These are phyloP conservation scores for Ilyonectria sp. DNA, from an alignment of 2,329 filamentous ascomycete genomes.

Conservation along the genomic window DNA sequence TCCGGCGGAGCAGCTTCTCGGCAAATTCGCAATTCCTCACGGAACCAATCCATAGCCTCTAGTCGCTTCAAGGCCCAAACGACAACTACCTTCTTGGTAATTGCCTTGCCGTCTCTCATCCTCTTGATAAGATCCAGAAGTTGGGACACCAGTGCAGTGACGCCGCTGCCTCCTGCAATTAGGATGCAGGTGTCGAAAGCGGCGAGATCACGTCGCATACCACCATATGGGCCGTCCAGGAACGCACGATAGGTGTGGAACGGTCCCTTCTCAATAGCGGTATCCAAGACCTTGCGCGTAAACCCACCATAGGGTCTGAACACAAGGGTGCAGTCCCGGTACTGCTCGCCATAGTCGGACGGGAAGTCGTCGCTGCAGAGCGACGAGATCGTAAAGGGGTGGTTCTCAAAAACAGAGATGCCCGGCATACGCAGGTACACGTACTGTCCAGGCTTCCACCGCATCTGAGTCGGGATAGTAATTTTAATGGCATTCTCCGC, in stretches of 20 bases:
- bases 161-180: conserved; percentile 93
- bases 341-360: conserved; percentile 89
- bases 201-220: conserved; percentile 90
- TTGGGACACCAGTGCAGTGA: conserved; percentile 93
- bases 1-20: conserved; percentile 90
- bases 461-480: conserved; percentile 92
- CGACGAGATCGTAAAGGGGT: conserved; percentile 95
- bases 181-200: conserved; percentile 95
- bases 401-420: conserved; percentile 91
- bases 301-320: conserved; percentile 95
- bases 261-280: conserved; percentile 86
- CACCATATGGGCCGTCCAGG: conserved; percentile 94
- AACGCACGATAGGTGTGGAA: conserved; percentile 95
- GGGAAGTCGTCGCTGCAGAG: conserved; percentile 94
- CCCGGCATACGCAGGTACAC: conserved; percentile 95
- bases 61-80: conserved; percentile 95
- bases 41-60: conserved; percentile 98
- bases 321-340: conserved; percentile 90
- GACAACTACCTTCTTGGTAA: conserved; percentile 90
- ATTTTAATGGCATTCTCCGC: conserved; percentile 96
- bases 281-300: conserved; percentile 87
- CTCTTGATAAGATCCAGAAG: conserved; percentile 94
- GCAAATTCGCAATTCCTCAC: conserved; percentile 93
- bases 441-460: conserved; percentile 94
- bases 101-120: conserved; percentile 94